Base-by-base conservation (phyloP, 2,329 filamentous ascomycete species). In the Lasiodiplodia citricola region DNA sequence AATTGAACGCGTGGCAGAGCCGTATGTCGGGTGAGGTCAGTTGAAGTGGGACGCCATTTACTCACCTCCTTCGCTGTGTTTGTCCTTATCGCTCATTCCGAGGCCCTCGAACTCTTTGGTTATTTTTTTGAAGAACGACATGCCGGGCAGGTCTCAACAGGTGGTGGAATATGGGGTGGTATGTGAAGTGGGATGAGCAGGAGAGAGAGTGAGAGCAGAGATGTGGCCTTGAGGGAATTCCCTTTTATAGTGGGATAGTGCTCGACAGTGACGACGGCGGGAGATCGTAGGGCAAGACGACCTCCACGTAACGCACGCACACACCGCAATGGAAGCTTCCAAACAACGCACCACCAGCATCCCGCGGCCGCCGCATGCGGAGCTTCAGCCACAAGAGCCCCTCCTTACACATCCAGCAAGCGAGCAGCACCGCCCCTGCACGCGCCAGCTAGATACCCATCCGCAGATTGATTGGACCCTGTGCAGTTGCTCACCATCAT, bases 61-160 rank as follows among this genome's bases (percentile, higher is more conserved):
- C 66, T 71, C 52, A 68, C 70, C 69, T 64, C 65, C 72, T 68
- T 74, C 68, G 70, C 72, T 67, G 66, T 75, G 69, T 72, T 72
- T 76, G n/a, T 71, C 68, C 71, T 78, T 74, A 71, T 63, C 58
- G 6, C 44, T 25, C 13, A 70, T 80, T 78, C 56, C 47, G n/a
- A 81, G 78, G 66, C 81, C 78, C 68, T 82, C 74, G 70, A 83
- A 75, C 70, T 83, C 80, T 71, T 81, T 81, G 74, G 81, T 82
- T 71, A 83, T 79, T 70, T 83, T 83, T 74, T 82, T 82, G 71
- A 83, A 78, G 70, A 83, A 83, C 66, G 82, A 82, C 81, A 83
- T 83, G 8, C 68, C 65, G 60, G 31, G 41, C 28, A 14, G 25
- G 14, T 25, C 41, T 63, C 54, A 57, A 31, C 25, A 52, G 60